Base-by-base conservation (phyloP, 2,329 filamentous ascomycete genomes). In the Fusarium ambrosium region DNA sequence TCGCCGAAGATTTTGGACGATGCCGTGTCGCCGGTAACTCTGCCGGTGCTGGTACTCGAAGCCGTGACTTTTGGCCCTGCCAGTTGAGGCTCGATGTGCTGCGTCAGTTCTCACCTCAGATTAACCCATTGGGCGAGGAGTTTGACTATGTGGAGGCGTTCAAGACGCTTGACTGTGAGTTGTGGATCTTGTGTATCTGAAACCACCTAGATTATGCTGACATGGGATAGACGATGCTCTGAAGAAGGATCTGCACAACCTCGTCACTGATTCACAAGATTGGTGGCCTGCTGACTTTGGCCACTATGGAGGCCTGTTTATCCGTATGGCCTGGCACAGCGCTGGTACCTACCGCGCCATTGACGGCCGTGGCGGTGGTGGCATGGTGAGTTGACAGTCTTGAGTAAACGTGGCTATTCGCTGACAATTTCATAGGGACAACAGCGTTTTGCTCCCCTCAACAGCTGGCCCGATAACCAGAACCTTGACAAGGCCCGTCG, bases 221-320 rank as follows among this genome's bases (percentile, higher is more conserved):
- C 36, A 6, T 6, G 0, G 3, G 0, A 16, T 64, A 74, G 76
- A 74, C n/a, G 85, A 88, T 70, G 92, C 84, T 29, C 83, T 95
- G 77, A 95, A 95, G 90, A 92, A 93, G 84, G 93, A 95, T 80
- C 84, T 95, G 8, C 78, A 85, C n/a, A 86, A 85, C 20, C 81
- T 95, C 79, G 92, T 95, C 91, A 95, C 93, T 62, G 91, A 94
- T 81, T 95, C 92, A 3, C 91, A 95, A 84, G 91, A 93, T 45
- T 95, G 90, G 90, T 95, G 93, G 93, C 93, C 93, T 1, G 93
- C 93, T 36, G 93, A 95, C 81, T 94, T 93, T 79, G 93, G 93
- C 66, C 92, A 95, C 87, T 95, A 95, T 78, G 93, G 93, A 75
- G 93, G 93, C 82, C 88, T 95, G 32, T 95, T 95, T 82, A 88